These are phyloP conservation scores for Mucor sp. DNA, from an alignment of 371 early-diverging fungal species.

Conservation along the genomic window DNA sequence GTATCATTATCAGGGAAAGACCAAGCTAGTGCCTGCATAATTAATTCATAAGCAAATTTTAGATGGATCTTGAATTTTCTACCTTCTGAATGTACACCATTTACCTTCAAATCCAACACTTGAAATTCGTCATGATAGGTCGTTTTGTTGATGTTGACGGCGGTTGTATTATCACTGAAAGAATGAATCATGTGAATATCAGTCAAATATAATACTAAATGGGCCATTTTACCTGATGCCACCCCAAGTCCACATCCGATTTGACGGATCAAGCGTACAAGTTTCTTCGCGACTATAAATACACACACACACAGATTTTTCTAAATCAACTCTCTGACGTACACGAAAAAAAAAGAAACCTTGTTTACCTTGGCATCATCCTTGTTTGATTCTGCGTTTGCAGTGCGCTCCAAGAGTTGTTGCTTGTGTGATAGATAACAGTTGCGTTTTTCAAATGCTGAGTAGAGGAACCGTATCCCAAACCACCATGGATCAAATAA, in stretches of 20 bases:
- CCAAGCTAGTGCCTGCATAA: constrained; percentile 11
- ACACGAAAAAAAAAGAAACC: background rate
- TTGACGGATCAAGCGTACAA: constrained; percentile 11
- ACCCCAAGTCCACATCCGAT: constrained; percentile 25
- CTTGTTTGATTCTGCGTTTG: constrained; percentile 2
- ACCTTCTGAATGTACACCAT: background rate
- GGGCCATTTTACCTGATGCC: constrained; percentile 17
- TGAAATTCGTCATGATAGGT: constrained; percentile 14
- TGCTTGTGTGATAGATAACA: constrained; percentile 2
- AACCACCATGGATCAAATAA: constrained; percentile 22
- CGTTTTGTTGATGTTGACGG: background rate
- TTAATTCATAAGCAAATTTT: background rate
- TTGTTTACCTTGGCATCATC: constrained; percentile 15
- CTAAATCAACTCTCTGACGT: constrained; percentile 4
- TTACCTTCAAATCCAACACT: constrained; percentile 13
- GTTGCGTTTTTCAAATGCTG: constrained; percentile 17
- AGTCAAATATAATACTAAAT: no score
- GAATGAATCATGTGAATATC: no score
- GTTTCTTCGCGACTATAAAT: constrained; percentile 15
- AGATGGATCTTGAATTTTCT: no score
- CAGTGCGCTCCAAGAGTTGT: constrained; percentile 14
- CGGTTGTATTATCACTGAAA: constrained; percentile 19
- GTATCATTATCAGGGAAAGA: background rate
- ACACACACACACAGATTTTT: background rate
- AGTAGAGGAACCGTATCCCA: constrained; percentile 15